These are phyloP conservation scores for Sporothrix variecibatus DNA, from an alignment of 2,329 filamentous ascomycete genomes.

Conservation along the genomic window DNA sequence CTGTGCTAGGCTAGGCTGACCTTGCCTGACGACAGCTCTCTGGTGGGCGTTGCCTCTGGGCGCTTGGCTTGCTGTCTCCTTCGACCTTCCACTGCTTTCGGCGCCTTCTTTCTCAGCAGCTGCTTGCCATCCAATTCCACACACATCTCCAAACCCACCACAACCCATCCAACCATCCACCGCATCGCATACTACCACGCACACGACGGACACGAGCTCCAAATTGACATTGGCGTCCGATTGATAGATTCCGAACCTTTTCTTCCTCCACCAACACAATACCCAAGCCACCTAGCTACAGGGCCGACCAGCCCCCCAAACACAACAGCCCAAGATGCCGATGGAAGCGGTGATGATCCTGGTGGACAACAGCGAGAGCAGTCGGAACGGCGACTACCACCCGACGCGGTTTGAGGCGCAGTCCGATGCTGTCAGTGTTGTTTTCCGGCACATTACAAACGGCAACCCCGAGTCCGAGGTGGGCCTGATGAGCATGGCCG, in stretches of 20 bases:
- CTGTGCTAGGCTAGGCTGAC: constrained; percentile 31
- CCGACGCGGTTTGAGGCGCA: constrained; percentile 96
- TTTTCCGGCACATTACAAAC: constrained; percentile 94
- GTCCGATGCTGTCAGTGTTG: constrained; percentile 88
- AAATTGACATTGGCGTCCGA: not conserved
- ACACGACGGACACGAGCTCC: not conserved
- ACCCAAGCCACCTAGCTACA: not conserved
- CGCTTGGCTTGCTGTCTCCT: not conserved
- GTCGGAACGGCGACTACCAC: constrained; percentile 90
- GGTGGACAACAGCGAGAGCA: constrained; percentile 99
- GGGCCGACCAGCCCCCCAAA: constrained; percentile 13
- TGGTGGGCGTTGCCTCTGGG: not conserved
- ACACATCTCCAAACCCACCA: not conserved
- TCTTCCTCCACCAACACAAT: not conserved
- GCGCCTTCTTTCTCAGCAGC: constrained; percentile 15
- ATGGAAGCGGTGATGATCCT: constrained; percentile 99
- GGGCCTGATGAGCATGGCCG: constrained; percentile 98
- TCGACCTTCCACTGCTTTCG: not conserved
- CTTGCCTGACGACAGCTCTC: constrained; percentile 33
- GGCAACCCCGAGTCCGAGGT: constrained; percentile 96
- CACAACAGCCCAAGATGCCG: constrained; percentile 69
- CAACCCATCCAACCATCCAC: not conserved
- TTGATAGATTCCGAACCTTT: not conserved
- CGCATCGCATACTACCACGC: not conserved
- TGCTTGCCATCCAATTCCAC: constrained; percentile 6